These are phyloP conservation scores for Malassezia cuniculi DNA, from an alignment of 1,284 basidiomycete genomes.

Conservation along the genomic window DNA sequence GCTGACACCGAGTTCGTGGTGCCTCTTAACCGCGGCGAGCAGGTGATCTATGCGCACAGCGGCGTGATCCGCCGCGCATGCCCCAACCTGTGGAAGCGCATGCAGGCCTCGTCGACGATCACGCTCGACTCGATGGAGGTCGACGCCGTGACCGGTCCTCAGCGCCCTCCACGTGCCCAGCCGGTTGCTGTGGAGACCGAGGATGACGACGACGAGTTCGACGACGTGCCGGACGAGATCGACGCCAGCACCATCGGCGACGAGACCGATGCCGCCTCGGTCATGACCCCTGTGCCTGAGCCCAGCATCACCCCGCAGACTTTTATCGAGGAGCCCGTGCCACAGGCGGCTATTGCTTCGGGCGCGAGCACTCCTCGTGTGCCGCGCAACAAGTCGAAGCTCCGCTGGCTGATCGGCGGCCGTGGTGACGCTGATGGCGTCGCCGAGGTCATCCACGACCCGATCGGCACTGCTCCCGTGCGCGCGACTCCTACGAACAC, in stretches of 20 bases:
- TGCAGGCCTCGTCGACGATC: conserved; percentile 2
- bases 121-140: conserved; percentile 13
- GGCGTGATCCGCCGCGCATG: conserved; percentile 5
- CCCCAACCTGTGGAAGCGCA: conserved; percentile 8
- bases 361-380: too few relatives aligned
- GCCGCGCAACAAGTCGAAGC: too few relatives aligned
- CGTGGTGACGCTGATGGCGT: too few relatives aligned
- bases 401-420: too few relatives aligned
- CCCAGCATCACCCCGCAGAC: too few relatives aligned
- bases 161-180: too few relatives aligned
- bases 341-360: too few relatives aligned
- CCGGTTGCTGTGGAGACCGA: too few relatives aligned
- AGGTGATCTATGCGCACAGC: conserved; percentile 10
- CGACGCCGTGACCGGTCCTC: not conserved
- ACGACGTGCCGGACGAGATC: not conserved
- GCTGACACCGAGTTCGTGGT: conserved; percentile 13
- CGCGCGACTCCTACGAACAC: not conserved
- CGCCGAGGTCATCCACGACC: too few relatives aligned
- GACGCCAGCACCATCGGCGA: not conserved
- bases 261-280: conserved; percentile 5
- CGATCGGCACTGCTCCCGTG: too few relatives aligned
- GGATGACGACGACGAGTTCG: not conserved
- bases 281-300: too few relatives aligned
- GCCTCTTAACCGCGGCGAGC: conserved; percentile 9
- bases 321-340: too few relatives aligned